Base-by-base conservation (phyloP, 139 green algal species). In the Auxenochlorella protothecoides region DNA sequence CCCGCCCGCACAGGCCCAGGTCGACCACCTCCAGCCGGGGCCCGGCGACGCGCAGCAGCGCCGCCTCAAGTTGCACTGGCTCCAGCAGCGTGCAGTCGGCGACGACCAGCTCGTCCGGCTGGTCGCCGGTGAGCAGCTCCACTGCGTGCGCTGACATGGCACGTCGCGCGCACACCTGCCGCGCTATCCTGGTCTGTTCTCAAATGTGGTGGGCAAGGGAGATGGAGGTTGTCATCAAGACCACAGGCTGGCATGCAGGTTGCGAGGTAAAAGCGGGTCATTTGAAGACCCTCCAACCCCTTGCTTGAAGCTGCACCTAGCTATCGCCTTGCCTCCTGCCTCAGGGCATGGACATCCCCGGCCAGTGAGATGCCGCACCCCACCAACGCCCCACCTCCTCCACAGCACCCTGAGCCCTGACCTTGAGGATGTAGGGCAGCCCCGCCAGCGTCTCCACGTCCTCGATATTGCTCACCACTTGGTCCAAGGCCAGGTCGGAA, bases 361-460 rank as follows among this genome's bases (percentile, higher is more conserved):
- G 27, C 27, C 27, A 1, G 27, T 44, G 27, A 44, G 27, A 44
- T 44, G 27, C 27, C 27, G 27, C 27, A 44, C 27, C 27, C 27
- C 27, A 44, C 27, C 27, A 44, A 44, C 27, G 27, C 27, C 27
- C 27, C 27, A 44, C 27, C 27, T 44, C 27, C 27, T 3, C 71
- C n/a, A 56, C 56, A 9, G 13, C 55, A 55, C 66, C 3, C 52
- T 74, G 9, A 62, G 57, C 0, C 0, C 57, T 9, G 9, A 62
- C 76, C 65, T 76, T 82, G 54, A 89, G 83, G 3, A 53, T 70
- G 54, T 90, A 82, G 6, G 88, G 86, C 51, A 93, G 72, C 3
- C 88, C 88, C 59, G 52, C 75, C 12, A 93, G 74, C 3, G 68
- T 80, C 60, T 87, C 85, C 7, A 93, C 81, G 72, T 83, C 83